Evolutionary conservation across 768 basidiomycete species (phyloP).

Genomic region (Mycena galericulata): DNA sequence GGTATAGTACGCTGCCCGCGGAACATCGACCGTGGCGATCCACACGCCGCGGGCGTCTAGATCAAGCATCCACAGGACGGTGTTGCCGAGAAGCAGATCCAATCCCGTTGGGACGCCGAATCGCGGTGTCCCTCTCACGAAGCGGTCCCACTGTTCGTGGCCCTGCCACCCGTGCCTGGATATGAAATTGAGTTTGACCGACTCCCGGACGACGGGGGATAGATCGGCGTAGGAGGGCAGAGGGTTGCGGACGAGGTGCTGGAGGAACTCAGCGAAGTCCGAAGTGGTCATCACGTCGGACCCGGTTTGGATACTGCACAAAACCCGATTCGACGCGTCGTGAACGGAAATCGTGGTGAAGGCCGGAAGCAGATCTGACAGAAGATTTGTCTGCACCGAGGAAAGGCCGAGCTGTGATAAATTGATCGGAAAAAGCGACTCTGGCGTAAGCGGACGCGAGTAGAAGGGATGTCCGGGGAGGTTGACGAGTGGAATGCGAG

Average conservation of each 20-base stretch:
- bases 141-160: neutral
- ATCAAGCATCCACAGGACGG: constrained; percentile 8
- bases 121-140: neutral
- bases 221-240: neutral
- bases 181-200: neutral
- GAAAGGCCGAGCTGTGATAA: neutral
- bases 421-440: constrained; percentile 20
- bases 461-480: neutral
- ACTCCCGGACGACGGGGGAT: neutral
- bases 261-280: constrained; percentile 19
- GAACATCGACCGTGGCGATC: constrained; percentile 13
- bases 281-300: neutral
- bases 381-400: neutral
- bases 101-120: neutral
- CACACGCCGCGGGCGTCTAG: neutral
- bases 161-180: neutral
- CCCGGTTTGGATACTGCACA: constrained; percentile 14
- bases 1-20: neutral
- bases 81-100: constrained; percentile 11
- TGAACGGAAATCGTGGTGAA: constrained; percentile 14
- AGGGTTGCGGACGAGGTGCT: neutral
- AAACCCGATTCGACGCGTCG: neutral
- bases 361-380: neutral
- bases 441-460: neutral
- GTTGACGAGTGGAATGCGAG: neutral